These are phyloP conservation scores for Penicillium egyptiacum DNA, from an alignment of 495 filamentous ascomycete species.

Conservation along the genomic window DNA sequence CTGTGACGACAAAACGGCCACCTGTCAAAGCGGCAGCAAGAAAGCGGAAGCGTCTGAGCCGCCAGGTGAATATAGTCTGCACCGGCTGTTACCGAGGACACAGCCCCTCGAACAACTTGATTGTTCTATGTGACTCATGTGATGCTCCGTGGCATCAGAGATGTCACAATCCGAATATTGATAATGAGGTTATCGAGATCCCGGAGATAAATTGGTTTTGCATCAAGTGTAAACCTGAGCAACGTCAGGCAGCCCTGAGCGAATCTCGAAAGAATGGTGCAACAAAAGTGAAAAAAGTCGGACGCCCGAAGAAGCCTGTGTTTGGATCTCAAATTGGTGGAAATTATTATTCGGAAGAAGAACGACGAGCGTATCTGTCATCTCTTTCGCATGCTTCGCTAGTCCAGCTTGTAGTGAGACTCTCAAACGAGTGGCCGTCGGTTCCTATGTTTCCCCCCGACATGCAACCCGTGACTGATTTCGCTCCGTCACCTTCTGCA, in stretches of 20 bases:
- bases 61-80: conserved; percentile 57
- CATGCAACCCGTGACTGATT: conserved; percentile 17
- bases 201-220: conserved; percentile 80
- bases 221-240: conserved; percentile 57
- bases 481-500: background rate
- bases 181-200: conserved; percentile 63
- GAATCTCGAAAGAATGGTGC: conserved; percentile 12
- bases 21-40: conserved; percentile 14
- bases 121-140: conserved; percentile 94
- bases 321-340: conserved; percentile 24
- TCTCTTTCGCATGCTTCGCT: conserved; percentile 40
- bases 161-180: conserved; percentile 84
- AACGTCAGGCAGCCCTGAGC: conserved; percentile 26
- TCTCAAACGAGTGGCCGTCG: conserved; percentile 34
- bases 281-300: background rate
- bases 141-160: conserved; percentile 86
- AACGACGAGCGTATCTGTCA: conserved; percentile 45
- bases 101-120: conserved; percentile 74
- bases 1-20: background rate
- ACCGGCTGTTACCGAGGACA: conserved; percentile 76
- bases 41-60: conserved; percentile 46
- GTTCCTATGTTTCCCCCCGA: conserved; percentile 45
- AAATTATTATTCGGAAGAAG: conserved; percentile 26
- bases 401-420: conserved; percentile 41
- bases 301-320: conserved; percentile 5